Evolutionary conservation across 768 basidiomycete species (phyloP), one percentile per base, ranked within the genome.

Genomic region (Lentinula edodes): DNA sequence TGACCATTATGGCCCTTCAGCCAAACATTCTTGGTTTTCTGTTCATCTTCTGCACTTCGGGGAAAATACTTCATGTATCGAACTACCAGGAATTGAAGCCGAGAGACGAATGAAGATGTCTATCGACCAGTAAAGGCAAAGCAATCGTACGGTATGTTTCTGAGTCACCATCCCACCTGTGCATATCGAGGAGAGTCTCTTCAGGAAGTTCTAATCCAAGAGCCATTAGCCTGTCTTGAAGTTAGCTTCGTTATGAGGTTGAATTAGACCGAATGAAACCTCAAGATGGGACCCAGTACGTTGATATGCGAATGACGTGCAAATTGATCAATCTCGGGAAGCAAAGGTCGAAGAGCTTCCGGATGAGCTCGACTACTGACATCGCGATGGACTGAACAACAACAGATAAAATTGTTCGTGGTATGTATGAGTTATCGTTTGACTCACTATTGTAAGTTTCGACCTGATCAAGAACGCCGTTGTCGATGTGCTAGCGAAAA

Each of bases 61-160:
- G 77, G 78, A 63, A 74, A 76, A 66, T 82, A 82, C 68, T 80
- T 81, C 73, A 80, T 78, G 64, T 78, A 77, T 10, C 78, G 69
- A 1, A 76, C 79, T 81, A 55, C n/a, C 23, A 20, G 42, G 36
- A 28, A 12, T 10, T 35, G 5, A 34, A 35, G 7, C n/a, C 39
- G 18, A 50, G 13, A 42, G 1, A 52, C 13, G 12, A n/a, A 42
- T 46, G 12, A 3, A 32, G 20, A 39, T 23, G 20, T 15, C 0
- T 28, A 3, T 1, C 36, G 16, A 52, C 8, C 3, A 13, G 28
- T 5, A 8, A 20, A 20, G 28, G 36, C 15, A 1, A n/a, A 54
- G 39, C n/a, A 7, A 35, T 60, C 68, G 1, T 62, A 79, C 77
- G 67, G 60, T 71, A 77, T 12, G 66, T 74, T 61, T 72, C 71